Conservation (phyloP, 2,329 filamentous ascomycete genomes). For the Uncinocarpus reesii region DNA sequence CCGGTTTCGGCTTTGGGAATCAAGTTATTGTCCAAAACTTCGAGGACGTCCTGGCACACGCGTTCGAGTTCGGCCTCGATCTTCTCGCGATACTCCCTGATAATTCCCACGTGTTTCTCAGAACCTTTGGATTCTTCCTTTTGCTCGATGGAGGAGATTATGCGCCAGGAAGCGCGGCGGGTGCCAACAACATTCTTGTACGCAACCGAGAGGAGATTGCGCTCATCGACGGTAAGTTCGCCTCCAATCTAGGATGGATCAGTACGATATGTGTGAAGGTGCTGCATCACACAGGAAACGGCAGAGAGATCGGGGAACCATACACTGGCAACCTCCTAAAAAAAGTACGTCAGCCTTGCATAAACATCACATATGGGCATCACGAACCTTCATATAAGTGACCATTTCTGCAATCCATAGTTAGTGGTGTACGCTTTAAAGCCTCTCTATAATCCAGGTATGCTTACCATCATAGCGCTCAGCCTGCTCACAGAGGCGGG, state of each 20-base stretch:
- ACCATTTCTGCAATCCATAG: conserved; percentile 63
- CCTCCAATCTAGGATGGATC: conserved; percentile 47
- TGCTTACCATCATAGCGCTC: conserved; percentile 91
- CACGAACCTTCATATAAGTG: conserved; percentile 84
- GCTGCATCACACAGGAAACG: conserved; percentile 15
- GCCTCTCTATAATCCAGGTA: conserved; percentile 8
- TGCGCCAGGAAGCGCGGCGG: conserved; percentile 96
- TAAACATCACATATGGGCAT: background rate
- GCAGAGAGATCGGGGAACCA: conserved; percentile 20
- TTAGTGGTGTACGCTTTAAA: background rate
- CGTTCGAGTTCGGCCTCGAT: conserved; percentile 95
- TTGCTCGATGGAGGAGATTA: conserved; percentile 99
- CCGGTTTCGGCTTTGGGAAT: conserved; percentile 93
- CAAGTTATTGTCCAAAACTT: conserved; percentile 83
- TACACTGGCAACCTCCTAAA: conserved; percentile 87
- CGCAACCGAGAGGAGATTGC: conserved; percentile 92
- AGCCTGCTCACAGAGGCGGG: conserved; percentile 99
- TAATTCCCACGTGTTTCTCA: conserved; percentile 85
- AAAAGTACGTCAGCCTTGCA: conserved; percentile 13
- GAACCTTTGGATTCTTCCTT: conserved; percentile 99
- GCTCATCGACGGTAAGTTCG: conserved; percentile 59
- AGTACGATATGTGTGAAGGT: conserved; percentile 9
- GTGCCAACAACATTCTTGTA: conserved; percentile 99
- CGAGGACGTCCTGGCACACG: conserved; percentile 95
- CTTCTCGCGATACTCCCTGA: conserved; percentile 96